These are phyloP conservation scores for Lactarius akahatsu DNA, from an alignment of 768 basidiomycete genomes.

Conservation along the genomic window DNA sequence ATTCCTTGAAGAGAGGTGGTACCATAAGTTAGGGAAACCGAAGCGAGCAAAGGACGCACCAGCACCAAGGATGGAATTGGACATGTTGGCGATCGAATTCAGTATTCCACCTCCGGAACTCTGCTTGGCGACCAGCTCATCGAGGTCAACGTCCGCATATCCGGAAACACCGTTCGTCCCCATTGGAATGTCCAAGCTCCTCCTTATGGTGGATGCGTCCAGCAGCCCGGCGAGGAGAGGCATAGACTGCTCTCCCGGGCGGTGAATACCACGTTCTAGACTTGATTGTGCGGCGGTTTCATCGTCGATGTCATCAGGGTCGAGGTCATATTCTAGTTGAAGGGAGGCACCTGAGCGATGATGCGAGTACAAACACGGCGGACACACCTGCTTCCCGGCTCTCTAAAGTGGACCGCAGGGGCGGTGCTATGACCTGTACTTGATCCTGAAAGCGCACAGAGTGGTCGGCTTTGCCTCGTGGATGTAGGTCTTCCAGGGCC, in stretches of 20 bases:
- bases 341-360: constrained; percentile 22
- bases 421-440: constrained; percentile 64
- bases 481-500: constrained; percentile 31
- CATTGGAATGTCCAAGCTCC: constrained; percentile 56
- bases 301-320: constrained; percentile 78
- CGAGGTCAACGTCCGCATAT: constrained; percentile 56
- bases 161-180: constrained; percentile 35
- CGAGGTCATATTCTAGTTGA: constrained; percentile 73
- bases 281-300: constrained; percentile 36
- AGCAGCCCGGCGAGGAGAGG: constrained; percentile 80
- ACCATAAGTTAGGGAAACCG: constrained; percentile 12
- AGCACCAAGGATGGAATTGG: constrained; percentile 93
- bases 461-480: constrained; percentile 29
- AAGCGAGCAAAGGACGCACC: constrained; percentile 48
- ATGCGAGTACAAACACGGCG: constrained; percentile 27
- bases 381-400: constrained; percentile 82
- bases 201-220: constrained; percentile 56
- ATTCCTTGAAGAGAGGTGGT: constrained; percentile 49
- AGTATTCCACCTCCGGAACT: constrained; percentile 71
- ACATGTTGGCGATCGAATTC: constrained; percentile 89
- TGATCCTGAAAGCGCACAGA: constrained; percentile 65
- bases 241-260: constrained; percentile 55
- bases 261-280: constrained; percentile 35
- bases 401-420: constrained; percentile 66
- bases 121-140: constrained; percentile 67